phyloP scores from a whole-genome alignment of 352 stramenopile species.

The Hyaloperonospora brassicae region DNA sequence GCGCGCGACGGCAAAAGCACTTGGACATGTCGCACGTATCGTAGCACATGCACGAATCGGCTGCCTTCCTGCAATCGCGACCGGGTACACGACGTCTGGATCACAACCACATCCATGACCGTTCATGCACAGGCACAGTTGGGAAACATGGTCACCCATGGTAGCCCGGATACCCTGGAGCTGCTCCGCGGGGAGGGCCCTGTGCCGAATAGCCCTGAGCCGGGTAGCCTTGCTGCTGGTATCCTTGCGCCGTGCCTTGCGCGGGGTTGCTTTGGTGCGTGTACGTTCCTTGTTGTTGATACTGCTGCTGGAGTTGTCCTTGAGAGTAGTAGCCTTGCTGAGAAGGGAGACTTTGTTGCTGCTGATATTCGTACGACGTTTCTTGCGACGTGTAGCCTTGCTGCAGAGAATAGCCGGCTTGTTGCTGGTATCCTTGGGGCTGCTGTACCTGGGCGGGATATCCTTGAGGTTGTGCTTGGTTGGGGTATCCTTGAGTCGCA shows the following conservation, averaged over 20 bases:
- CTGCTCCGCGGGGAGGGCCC: constrained; percentile 14
- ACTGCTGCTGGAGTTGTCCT: not conserved
- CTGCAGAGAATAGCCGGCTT: constrained; percentile 7
- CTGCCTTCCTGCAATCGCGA: too few relatives aligned
- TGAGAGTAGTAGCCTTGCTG: constrained; percentile 10
- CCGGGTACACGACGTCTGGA: too few relatives aligned
- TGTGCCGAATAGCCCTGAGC: constrained; percentile 15
- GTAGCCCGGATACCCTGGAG: constrained; percentile 32
- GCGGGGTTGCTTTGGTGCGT: constrained; percentile 22
- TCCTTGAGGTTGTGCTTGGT: constrained; percentile 13
- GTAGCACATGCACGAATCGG: too few relatives aligned
- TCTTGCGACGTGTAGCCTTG: constrained; percentile 20
- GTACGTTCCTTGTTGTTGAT: constrained; percentile 3
- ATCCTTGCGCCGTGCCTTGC: constrained; percentile 16
- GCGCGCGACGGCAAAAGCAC: too few relatives aligned
- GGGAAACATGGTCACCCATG: constrained; percentile 20
- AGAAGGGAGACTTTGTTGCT: constrained; percentile 12
- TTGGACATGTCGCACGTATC: too few relatives aligned
- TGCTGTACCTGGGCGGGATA: constrained; percentile 9
- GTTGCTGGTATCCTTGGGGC: constrained; percentile 16
- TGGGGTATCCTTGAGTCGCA: constrained; percentile 18
- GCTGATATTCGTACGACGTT: constrained; percentile 2
- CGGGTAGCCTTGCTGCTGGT: constrained; percentile 16
- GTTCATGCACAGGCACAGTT: not conserved
- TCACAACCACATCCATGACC: too few relatives aligned